Evolutionary conservation across 2,329 filamentous ascomycete genomes (phyloP), one percentile per base, ranked within the genome.

Genomic region (Fusarium stilboides): DNA sequence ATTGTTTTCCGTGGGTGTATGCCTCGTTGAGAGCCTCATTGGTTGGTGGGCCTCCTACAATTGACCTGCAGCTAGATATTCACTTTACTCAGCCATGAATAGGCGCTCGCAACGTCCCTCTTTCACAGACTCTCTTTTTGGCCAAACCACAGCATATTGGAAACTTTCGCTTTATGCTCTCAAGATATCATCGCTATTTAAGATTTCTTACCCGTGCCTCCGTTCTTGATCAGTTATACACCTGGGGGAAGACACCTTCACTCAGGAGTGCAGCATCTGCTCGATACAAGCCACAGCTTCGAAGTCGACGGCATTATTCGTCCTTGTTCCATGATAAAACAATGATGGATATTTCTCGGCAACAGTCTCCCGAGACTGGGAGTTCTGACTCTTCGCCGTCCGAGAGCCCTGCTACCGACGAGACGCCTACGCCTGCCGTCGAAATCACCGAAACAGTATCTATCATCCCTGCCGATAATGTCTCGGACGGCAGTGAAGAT

Each of bases 371-470:
- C 8, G 42, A 50, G 8, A 28, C 24, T 19, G 49, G 58, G 40
- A 65, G 59, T 33, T 22, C 56, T 26, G 53, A 40, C 24, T 65
- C 71, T 12, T 59, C 42, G 5, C 44, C n/a, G 7, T 34, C 47
- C 37, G 64, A 60, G 17, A 65, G 28, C n/a, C 47, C 46, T 50
- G 8, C 24, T 22, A 46, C n/a, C 42, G 28, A 45, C 19, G 56
- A 66, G 31, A 53, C 36, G 31, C 17, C 42, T 8, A 24, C 44
- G 28, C 40, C 61, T 10, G 24, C 28, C n/a, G 19, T 64, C 8
- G 44, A 61, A 57, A 53, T 69, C 26, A 67, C 49, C 6, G 72
- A 77, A 57, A 56, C 45, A 19, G 28, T 71, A 15, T 67, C 60
- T 20, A 26, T 57, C n/a, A 19, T 61, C 15, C 10, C 44, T 8